Evolutionary conservation across 768 basidiomycete genomes (phyloP), one percentile per base, ranked within the genome.

Genomic region (Floccularia luteovirens): DNA sequence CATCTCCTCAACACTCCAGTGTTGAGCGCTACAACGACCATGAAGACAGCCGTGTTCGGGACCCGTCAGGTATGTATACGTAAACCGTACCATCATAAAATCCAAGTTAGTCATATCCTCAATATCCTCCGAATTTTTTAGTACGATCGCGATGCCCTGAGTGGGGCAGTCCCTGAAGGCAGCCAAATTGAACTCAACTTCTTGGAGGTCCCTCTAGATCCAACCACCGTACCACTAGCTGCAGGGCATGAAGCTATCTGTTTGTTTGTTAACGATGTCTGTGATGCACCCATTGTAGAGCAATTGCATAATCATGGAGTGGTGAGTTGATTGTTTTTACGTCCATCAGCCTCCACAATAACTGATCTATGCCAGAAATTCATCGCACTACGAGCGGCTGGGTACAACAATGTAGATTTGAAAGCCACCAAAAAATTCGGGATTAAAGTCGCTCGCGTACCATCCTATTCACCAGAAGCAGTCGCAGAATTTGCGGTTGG

Each of bases 401-500:
- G 67, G 2, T 67, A 54, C 50, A 67, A 69, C 48, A 67, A 67
- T 35, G 62, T 69, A 35, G 67, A 69, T 36, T 49, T 69, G 21
- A 36, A 39, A 20, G 47, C 60, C 2, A 57, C 66, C 2, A 40
- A 41, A 4, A 50, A 52, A 33, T 43, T 54, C 22, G 58, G 55
- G 13, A 61, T 69, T 48, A 60, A 61, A 41, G 61, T 69, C 21
- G 61, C 55, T 5, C 61, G 64, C 3, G 67, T 67, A 28, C 67
- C 67, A 3, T 59, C 67, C 5, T 69, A 69, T 44, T 63, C 67
- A 16, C 66, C 67, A 2, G 64, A 66, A 48, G 63, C 67, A 7
- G 62, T 69, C 19, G 67, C 67, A 12, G 67, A 69, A 44, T 69
- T 69, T 48, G 55, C 66, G 12, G 62, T 69, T 14, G 67, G 67